phyloP scores from a whole-genome alignment of 371 early-diverging fungal species.

The Apophysomyces elegans region DNA sequence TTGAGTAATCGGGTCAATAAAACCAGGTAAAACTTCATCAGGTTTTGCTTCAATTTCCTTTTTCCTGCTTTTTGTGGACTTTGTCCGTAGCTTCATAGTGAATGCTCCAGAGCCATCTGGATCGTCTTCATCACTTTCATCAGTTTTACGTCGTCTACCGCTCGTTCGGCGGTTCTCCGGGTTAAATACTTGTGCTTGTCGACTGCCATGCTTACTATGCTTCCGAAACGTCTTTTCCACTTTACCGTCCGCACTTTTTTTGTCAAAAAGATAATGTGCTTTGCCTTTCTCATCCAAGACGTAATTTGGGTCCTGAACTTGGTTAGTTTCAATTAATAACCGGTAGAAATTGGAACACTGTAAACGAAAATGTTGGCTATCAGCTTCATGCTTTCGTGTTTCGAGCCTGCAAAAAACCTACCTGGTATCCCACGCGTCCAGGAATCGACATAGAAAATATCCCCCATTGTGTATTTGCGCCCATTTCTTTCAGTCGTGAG shows the following conservation, averaged over 20 bases:
- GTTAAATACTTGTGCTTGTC: not conserved
- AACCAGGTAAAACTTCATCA: conserved; percentile 69
- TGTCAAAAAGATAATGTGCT: conserved; percentile 83
- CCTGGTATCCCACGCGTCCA: conserved; percentile 93
- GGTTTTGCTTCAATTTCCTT: conserved; percentile 3
- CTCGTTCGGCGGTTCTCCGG: not conserved
- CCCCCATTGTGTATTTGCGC: conserved; percentile 94
- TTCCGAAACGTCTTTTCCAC: conserved; percentile 76
- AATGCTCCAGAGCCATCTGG: conserved; percentile 16
- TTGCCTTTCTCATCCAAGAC: conserved; percentile 85
- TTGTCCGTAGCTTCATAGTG: conserved; percentile 10
- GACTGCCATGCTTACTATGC: conserved; percentile 50
- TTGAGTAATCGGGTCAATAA: conserved; percentile 92
- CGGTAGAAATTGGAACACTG: conserved; percentile 95
- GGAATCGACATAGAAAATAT: conserved; percentile 91
- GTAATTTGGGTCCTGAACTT: conserved; percentile 87
- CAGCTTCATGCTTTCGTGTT: not conserved
- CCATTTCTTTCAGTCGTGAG: conserved; percentile 76
- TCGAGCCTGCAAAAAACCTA: conserved; percentile 20
- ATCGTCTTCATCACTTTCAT: conserved; percentile 2
- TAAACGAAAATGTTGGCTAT: conserved; percentile 1
- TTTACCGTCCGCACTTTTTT: conserved; percentile 76
- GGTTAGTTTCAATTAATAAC: conserved; percentile 78
- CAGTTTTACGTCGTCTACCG: not conserved
- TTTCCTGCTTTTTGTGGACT: not conserved